Evolutionary conservation across 345 rosid species (phyloP).

Genomic region (Citrus sinensis): DNA sequence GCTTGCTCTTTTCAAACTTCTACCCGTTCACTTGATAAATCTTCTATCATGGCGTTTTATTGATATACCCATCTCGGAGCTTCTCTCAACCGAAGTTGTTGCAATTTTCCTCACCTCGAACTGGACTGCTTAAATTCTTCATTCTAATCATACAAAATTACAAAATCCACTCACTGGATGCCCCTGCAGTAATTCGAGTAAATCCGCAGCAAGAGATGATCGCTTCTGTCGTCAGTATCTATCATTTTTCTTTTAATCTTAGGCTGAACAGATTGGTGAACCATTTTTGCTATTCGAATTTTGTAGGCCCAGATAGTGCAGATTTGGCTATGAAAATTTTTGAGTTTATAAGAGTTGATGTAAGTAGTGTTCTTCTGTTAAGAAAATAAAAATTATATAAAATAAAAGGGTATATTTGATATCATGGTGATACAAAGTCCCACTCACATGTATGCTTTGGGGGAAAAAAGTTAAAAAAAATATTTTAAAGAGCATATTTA

Average conservation of each 20-base stretch:
- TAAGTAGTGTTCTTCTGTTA: too few relatives aligned
- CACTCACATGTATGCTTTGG: too few relatives aligned
- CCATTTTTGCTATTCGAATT: background rate
- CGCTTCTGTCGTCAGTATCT: background rate
- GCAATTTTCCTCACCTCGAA: background rate
- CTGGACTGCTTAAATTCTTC: background rate
- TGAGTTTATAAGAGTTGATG: too few relatives aligned
- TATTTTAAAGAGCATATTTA: too few relatives aligned
- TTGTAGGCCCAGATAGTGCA: background rate
- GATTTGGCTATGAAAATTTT: background rate
- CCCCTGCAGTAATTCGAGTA: background rate
- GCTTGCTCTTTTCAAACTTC: conserved; percentile 82
- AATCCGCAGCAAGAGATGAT: background rate
- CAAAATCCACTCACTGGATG: background rate
- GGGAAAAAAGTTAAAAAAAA: too few relatives aligned
- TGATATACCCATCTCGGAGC: background rate
- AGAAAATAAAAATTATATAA: too few relatives aligned
- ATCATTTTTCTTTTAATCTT: background rate
- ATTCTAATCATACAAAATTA: background rate
- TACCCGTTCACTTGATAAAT: conserved; percentile 75
- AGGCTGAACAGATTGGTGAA: background rate
- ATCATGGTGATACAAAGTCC: too few relatives aligned
- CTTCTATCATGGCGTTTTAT: background rate
- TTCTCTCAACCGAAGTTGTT: background rate
- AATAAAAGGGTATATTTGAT: too few relatives aligned